Evolutionary conservation across 2,329 filamentous ascomycete species (phyloP).

Genomic region (Alternaria angustiovoidea): DNA sequence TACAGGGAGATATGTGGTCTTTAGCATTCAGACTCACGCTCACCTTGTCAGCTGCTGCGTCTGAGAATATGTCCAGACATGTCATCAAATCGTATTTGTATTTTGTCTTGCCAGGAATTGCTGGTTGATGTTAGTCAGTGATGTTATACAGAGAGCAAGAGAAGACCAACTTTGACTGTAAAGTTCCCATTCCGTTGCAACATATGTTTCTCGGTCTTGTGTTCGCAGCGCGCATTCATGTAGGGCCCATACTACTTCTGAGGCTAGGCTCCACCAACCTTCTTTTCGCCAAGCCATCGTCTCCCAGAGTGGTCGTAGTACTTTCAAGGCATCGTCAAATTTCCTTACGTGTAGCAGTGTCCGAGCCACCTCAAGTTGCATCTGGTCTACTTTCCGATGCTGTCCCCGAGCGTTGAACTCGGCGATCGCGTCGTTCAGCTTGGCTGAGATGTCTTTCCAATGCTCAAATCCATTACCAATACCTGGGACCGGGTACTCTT

Average conservation of each 20-base stretch:
- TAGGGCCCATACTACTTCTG: slow-evolving; percentile 62
- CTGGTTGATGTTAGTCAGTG: slow-evolving; percentile 31
- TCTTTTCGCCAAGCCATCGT: slow-evolving; percentile 65
- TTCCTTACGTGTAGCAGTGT: slow-evolving; percentile 61
- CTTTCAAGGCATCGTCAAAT: slow-evolving; percentile 60
- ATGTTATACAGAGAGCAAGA: too few species aligned
- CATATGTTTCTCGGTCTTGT: slow-evolving; percentile 57
- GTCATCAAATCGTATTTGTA: slow-evolving; percentile 57
- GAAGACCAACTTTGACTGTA: slow-evolving; percentile 43
- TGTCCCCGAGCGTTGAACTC: slow-evolving; percentile 64
- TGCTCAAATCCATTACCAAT: slow-evolving; percentile 59
- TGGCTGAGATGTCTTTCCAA: slow-evolving; percentile 58
- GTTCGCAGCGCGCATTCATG: slow-evolving; percentile 61
- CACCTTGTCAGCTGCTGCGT: slow-evolving; percentile 50
- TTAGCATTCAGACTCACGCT: slow-evolving; percentile 58
- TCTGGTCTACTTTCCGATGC: slow-evolving; percentile 61
- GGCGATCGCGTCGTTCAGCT: slow-evolving; percentile 57
- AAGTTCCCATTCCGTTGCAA: slow-evolving; percentile 67
- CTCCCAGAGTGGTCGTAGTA: slow-evolving; percentile 64
- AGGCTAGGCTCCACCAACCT: slow-evolving; percentile 67
- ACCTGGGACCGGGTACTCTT: slow-evolving; percentile 60
- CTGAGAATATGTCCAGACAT: slow-evolving; percentile 53
- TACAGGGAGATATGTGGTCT: slow-evolving; percentile 60
- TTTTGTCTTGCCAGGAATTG: slow-evolving; percentile 41
- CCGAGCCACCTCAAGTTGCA: slow-evolving; percentile 64